Conservation (phyloP, 768 basidiomycete genomes). For the Hygrophorus pudorinus region DNA sequence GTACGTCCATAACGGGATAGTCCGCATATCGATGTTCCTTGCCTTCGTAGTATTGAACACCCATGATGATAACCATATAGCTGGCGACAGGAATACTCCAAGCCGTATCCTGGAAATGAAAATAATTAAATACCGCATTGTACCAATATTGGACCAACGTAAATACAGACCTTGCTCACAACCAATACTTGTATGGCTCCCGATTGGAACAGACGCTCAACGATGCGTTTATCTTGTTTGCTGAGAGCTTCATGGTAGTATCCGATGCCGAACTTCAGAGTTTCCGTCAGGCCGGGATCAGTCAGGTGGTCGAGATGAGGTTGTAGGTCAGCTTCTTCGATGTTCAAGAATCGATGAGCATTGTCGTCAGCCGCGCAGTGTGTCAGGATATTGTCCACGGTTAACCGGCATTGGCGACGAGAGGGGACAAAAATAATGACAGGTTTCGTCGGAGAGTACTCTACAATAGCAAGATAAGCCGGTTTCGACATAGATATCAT, state of each 20-base stretch:
- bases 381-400: conserved; percentile 82
- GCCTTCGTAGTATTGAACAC: conserved; percentile 94
- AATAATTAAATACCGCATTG: neutral
- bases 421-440: conserved; percentile 92
- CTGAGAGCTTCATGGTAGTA: conserved; percentile 92
- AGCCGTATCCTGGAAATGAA: conserved; percentile 66
- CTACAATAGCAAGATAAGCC: conserved; percentile 84
- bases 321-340: conserved; percentile 71
- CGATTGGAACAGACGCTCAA: conserved; percentile 84
- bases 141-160: neutral
- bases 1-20: conserved; percentile 95
- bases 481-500: conserved; percentile 99
- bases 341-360: conserved; percentile 80
- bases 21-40: conserved; percentile 97
- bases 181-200: conserved; percentile 93
- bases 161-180: conserved; percentile 69
- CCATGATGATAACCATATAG: conserved; percentile 99
- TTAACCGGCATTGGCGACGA: conserved; percentile 86
- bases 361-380: conserved; percentile 87
- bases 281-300: conserved; percentile 69
- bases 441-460: conserved; percentile 78
- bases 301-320: conserved; percentile 81
- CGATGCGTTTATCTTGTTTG: conserved; percentile 89
- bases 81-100: conserved; percentile 92
- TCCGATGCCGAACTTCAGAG: conserved; percentile 82